Conservation (phyloP, 257 asterid genomes). For the Solanum chaucha region DNA sequence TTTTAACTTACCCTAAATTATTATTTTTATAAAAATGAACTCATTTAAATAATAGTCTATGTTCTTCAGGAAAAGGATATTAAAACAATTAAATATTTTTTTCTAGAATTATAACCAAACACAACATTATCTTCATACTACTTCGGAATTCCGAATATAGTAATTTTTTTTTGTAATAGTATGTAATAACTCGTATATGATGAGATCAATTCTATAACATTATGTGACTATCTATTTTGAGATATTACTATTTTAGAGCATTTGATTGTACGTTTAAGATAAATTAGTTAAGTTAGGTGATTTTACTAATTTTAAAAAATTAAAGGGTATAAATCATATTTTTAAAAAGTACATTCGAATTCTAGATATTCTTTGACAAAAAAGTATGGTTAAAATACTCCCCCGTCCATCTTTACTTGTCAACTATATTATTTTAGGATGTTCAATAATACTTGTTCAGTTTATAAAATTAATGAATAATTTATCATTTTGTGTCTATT, state of each 20-base stretch:
- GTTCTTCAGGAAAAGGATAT: no score
- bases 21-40: background rate
- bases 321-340: background rate
- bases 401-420: no score
- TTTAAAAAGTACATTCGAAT: background rate
- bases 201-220: background rate
- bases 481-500: no score
- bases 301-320: no score
- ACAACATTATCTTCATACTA: background rate
- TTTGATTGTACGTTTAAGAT: background rate
- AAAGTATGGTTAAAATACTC: background rate
- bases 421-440: no score
- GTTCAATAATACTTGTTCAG: no score
- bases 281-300: background rate
- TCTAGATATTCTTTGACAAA: background rate
- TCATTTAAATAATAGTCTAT: background rate
- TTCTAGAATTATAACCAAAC: background rate
- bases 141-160: background rate
- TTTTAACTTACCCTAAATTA: background rate
- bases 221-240: background rate
- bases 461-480: no score
- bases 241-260: background rate
- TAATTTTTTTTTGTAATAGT: background rate
- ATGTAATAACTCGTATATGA: no score
- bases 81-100: no score